A percentile compares a stretch with the other conserved stretches of the same genome.
phyloP scores from a whole-genome alignment of 345 rosid species.

The Microcos paniculata region DNA sequence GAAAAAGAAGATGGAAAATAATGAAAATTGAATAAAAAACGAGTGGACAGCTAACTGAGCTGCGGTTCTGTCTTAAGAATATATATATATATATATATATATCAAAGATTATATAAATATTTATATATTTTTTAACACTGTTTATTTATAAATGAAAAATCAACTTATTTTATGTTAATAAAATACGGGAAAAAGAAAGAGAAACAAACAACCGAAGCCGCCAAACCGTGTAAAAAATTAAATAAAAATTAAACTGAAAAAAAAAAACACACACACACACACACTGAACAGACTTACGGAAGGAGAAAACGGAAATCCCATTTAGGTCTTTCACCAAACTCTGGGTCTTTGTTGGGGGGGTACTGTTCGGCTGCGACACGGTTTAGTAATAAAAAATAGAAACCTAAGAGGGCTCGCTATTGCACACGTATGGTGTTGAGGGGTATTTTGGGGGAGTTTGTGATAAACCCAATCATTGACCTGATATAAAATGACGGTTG shows the following conservation, averaged over 20 bases:
- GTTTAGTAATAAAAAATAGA: neutral
- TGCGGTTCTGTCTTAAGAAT: conserved; percentile 29
- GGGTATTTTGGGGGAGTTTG: conserved; percentile 23
- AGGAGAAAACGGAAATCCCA: neutral
- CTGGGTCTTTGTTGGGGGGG: neutral
- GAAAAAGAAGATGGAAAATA: neutral
- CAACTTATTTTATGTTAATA: neutral
- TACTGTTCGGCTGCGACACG: conserved; percentile 11
- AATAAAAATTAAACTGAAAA: conserved; percentile 9
- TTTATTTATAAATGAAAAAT: neutral
- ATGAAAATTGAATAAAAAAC: conserved; percentile 37
- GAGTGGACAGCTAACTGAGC: conserved; percentile 75
- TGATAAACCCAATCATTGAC: conserved; percentile 31
- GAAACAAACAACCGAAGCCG: conserved; percentile 34
- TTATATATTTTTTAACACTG: conserved; percentile 3
- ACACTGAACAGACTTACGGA: no score
- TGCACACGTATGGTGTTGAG: conserved; percentile 18
- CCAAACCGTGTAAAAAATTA: conserved; percentile 22
- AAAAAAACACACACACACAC: no score
- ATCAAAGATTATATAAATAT: conserved; percentile 10
- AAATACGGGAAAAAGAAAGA: conserved; percentile 2
- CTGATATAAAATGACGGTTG: conserved; percentile 13
- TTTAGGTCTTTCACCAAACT: conserved; percentile 8
- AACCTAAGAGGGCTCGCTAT: neutral
- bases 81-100: conserved; percentile 13